Percentiles rank a stretch among this genome's conserved stretches.
phyloP scores from a whole-genome alignment of 2,329 filamentous ascomycete species.

The Nemania abortiva region DNA sequence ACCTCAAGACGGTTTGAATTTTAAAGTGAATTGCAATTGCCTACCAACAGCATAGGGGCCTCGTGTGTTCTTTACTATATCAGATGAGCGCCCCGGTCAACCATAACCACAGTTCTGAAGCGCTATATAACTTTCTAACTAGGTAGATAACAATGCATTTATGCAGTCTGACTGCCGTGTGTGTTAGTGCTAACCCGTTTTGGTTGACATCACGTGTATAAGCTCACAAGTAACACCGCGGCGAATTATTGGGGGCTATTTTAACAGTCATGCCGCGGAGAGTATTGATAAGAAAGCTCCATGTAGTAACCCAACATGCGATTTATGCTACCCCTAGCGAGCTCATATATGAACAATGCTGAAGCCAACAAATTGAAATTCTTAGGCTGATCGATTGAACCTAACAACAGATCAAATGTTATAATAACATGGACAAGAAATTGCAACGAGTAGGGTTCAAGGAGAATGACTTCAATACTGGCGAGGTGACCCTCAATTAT shows the following conservation, averaged over 20 bases:
- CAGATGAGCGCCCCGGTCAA: too few relatives aligned
- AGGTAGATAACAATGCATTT: too few relatives aligned
- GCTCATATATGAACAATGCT: not conserved
- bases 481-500: conserved; percentile 28
- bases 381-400: not conserved
- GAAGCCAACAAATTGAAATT: not conserved
- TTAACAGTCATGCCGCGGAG: not conserved
- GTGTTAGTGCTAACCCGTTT: not conserved
- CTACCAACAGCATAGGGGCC: too few relatives aligned
- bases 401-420: not conserved
- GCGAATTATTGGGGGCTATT: not conserved
- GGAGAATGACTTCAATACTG: conserved; percentile 20
- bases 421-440: conserved; percentile 25
- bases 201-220: not conserved
- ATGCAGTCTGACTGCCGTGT: too few relatives aligned
- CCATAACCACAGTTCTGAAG: too few relatives aligned
- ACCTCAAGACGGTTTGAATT: too few relatives aligned
- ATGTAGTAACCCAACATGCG: not conserved
- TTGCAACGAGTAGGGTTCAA: conserved; percentile 21
- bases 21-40: too few relatives aligned
- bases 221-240: not conserved
- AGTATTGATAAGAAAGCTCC: not conserved
- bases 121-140: too few relatives aligned
- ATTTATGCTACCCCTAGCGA: not conserved
- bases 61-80: too few relatives aligned